A percentile compares a stretch with the other conserved stretches of the same genome.
Evolutionary conservation across 257 asterid genomes (phyloP).

Genomic region (Avicennia marina): DNA sequence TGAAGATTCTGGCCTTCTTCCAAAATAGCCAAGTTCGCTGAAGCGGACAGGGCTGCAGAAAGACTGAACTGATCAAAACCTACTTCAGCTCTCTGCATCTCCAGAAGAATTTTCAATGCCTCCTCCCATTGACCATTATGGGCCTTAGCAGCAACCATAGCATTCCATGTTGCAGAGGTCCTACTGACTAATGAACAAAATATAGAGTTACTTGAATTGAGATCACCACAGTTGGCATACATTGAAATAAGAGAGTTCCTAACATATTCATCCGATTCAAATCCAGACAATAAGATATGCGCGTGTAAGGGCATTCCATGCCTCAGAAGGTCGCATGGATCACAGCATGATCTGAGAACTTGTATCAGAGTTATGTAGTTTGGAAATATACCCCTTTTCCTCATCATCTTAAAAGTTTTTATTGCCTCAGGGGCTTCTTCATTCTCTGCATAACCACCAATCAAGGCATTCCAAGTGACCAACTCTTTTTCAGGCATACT

Average conservation of each 20-base stretch:
- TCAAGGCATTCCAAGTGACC: constrained; percentile 85
- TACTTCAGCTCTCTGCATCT: constrained; percentile 73
- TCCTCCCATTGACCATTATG: constrained; percentile 76
- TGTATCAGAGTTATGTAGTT: constrained; percentile 68
- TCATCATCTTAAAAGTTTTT: constrained; percentile 46
- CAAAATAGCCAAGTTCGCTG: constrained; percentile 65
- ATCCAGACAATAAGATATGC: constrained; percentile 41
- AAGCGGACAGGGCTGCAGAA: constrained; percentile 69
- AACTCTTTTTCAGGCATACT: constrained; percentile 56
- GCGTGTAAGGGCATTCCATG: constrained; percentile 76
- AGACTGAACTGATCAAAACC: constrained; percentile 73
- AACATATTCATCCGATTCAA: constrained; percentile 59
- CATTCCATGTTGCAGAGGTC: constrained; percentile 68
- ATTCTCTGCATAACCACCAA: constrained; percentile 67
- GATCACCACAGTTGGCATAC: constrained; percentile 86
- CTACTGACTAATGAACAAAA: constrained; percentile 37
- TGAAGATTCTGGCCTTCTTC: constrained; percentile 77
- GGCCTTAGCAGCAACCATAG: constrained; percentile 78
- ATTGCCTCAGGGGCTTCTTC: constrained; percentile 44
- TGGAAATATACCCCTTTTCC: constrained; percentile 36
- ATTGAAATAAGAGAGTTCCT: constrained; percentile 73
- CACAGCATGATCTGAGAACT: constrained; percentile 63
- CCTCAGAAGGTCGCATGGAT: constrained; percentile 42
- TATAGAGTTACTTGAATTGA: constrained; percentile 52
- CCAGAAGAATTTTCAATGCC: constrained; percentile 58